phyloP scores from a whole-genome alignment of 108 stramenopile genomes.

The Ochromonas danica region DNA sequence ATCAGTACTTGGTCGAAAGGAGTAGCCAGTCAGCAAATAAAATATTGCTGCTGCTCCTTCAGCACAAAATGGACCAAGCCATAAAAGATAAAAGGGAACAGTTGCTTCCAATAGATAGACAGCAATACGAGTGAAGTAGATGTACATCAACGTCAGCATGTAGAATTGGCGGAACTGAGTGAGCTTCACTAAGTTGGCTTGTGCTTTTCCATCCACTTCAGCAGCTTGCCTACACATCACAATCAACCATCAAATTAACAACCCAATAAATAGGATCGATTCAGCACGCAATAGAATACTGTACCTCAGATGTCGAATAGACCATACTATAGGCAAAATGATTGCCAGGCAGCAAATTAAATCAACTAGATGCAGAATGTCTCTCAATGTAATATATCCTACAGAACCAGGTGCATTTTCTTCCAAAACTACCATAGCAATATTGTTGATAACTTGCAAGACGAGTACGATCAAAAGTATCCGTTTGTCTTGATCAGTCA shows the following conservation, averaged over 20 bases:
- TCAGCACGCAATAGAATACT: too few relatives aligned
- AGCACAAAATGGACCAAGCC: conserved; percentile 74
- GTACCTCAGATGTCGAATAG: conserved; percentile 24
- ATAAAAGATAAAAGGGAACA: conserved; percentile 76
- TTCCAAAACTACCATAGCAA: conserved; percentile 83
- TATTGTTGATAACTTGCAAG: conserved; percentile 82
- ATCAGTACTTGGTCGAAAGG: conserved; percentile 74
- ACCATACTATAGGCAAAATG: conserved; percentile 92
- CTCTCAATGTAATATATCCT: conserved; percentile 71
- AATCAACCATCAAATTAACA: not conserved
- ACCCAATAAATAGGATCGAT: too few relatives aligned
- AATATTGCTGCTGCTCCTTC: conserved; percentile 81
- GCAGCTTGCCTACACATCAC: conserved; percentile 39
- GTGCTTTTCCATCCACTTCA: conserved; percentile 58
- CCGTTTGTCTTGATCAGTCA: conserved; percentile 77
- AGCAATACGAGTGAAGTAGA: conserved; percentile 92
- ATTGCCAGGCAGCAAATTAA: conserved; percentile 93
- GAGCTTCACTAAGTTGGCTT: conserved; percentile 65
- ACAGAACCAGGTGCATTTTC: conserved; percentile 80
- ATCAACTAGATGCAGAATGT: conserved; percentile 87
- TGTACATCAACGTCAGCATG: conserved; percentile 80
- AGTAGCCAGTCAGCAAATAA: conserved; percentile 79
- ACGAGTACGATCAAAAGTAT: conserved; percentile 76
- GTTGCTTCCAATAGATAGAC: conserved; percentile 80
- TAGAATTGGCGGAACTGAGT: conserved; percentile 89